phyloP scores from a whole-genome alignment of 768 basidiomycete genomes.

The Lactarius hatsudake region DNA sequence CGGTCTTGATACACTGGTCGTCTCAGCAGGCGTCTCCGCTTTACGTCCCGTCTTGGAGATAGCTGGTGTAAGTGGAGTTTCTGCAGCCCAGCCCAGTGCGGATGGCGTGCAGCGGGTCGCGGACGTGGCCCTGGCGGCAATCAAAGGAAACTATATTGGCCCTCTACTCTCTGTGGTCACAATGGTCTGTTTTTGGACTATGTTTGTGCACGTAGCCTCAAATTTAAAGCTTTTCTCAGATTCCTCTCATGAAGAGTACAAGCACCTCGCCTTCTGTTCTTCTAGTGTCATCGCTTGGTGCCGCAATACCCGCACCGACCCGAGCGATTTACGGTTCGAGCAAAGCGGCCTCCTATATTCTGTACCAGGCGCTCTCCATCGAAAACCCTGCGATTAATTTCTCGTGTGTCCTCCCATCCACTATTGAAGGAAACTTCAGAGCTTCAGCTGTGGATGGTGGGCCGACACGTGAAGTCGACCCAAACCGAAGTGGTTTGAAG shows the following conservation, averaged over 20 bases:
- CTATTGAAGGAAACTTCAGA: constrained; percentile 78
- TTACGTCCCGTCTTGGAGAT: constrained; percentile 71
- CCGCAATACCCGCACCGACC: constrained; percentile 81
- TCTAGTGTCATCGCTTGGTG: constrained; percentile 75
- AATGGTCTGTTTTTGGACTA: constrained; percentile 49
- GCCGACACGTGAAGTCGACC: constrained; percentile 44
- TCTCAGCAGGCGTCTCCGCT: constrained; percentile 83
- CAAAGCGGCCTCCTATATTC: constrained; percentile 73
- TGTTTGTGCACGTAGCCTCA: not conserved
- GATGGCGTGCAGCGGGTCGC: constrained; percentile 61
- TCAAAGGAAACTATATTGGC: constrained; percentile 64
- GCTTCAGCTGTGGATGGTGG: constrained; percentile 70
- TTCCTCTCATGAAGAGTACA: constrained; percentile 66
- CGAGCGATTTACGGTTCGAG: constrained; percentile 81
- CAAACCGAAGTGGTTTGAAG: constrained; percentile 58
- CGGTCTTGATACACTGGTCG: constrained; percentile 78
- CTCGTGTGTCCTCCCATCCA: constrained; percentile 59
- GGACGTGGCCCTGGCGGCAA: constrained; percentile 54
- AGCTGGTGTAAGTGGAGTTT: constrained; percentile 50
- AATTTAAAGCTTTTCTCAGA: constrained; percentile 41
- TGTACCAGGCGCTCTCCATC: constrained; percentile 77
- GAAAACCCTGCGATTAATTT: constrained; percentile 73
- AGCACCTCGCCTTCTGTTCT: constrained; percentile 71
- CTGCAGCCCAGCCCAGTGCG: constrained; percentile 40
- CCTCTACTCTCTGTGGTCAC: constrained; percentile 67